Evolutionary conservation across 371 early-diverging fungal species (phyloP), one percentile per base, ranked within the genome.

Genomic region (Catenaria anguillulae): DNA sequence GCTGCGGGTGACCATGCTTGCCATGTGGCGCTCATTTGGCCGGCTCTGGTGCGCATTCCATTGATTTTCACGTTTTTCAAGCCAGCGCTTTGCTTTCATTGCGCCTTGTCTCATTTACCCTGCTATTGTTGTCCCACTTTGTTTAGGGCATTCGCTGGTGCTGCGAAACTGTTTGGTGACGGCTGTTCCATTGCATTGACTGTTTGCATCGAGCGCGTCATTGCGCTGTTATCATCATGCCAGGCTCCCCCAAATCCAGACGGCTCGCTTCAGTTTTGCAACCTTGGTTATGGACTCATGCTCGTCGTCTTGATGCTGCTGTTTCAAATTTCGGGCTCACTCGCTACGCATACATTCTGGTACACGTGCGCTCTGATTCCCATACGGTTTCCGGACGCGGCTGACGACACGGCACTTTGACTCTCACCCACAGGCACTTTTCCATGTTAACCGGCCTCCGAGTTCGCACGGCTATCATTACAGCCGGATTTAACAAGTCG

Each of bases 401-500:
- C n/a, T n/a, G n/a, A n/a, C n/a, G n/a, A n/a, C n/a, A n/a, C n/a
- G n/a, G n/a, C n/a, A n/a, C n/a, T n/a, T n/a, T n/a, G n/a, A n/a
- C n/a, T n/a, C n/a, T n/a, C n/a, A n/a, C n/a, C n/a, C n/a, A n/a
- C n/a, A n/a, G 24, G 36, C 62, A 62, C 48, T 33, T 67, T 2
- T 64, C 73, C 43, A 73, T 69, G 36, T 61, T 64, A 19, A 63
- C 65, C 10, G 83, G 80, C 33, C 66, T 84, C 54, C 60, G 67
- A 8, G 40, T 75, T 42, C 71, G 82, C 5, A 71, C 81, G 10
- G 67, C 74, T 4, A 60, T 85, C 35, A 76, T 76, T 46, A 76
- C 79, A 8, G 64, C 72, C 56, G 79, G 84, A 45, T 85, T 83
- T 67, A 73, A 80, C 33, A 86, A 86, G 67, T 65, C 78, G 17